Percentiles rank a stretch among this genome's conserved stretches.
Evolutionary conservation across 1,284 basidiomycete genomes (phyloP).

Genomic region (Sanguinoderma infundibulare): DNA sequence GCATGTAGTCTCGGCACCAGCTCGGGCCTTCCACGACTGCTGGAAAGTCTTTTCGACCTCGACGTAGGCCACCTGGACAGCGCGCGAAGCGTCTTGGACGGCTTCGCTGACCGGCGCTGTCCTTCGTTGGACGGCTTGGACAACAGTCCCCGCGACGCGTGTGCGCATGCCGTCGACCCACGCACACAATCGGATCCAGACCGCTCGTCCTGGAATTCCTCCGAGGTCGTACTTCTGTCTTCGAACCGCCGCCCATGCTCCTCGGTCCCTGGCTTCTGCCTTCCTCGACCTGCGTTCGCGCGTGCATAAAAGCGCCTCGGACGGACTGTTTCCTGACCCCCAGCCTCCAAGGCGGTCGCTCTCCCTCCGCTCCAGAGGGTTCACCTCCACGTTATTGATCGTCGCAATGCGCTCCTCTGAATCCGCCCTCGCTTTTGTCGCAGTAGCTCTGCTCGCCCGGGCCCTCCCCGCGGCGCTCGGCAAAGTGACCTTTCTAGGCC

Average conservation of each 20-base stretch:
- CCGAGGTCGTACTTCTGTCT: background rate
- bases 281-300: background rate
- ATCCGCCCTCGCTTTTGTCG: background rate
- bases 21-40: background rate
- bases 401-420: background rate
- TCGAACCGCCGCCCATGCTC: background rate
- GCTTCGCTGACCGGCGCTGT: background rate
- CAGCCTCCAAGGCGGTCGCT: no score
- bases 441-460: background rate
- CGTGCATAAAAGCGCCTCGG: background rate
- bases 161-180: background rate
- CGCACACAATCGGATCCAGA: background rate
- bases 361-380: background rate
- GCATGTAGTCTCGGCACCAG: background rate
- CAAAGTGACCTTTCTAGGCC: slow-evolving; percentile 26
- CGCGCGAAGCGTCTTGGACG: background rate
- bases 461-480: slow-evolving; percentile 21
- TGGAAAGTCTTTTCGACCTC: background rate
- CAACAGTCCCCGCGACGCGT: background rate
- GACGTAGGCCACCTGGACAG: background rate
- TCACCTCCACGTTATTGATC: background rate
- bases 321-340: background rate
- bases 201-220: background rate
- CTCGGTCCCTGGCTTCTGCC: background rate
- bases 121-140: background rate